Evolutionary conservation across 2,329 filamentous ascomycete genomes (phyloP), one percentile per base, ranked within the genome.

Genomic region (Penicillium decumbens): DNA sequence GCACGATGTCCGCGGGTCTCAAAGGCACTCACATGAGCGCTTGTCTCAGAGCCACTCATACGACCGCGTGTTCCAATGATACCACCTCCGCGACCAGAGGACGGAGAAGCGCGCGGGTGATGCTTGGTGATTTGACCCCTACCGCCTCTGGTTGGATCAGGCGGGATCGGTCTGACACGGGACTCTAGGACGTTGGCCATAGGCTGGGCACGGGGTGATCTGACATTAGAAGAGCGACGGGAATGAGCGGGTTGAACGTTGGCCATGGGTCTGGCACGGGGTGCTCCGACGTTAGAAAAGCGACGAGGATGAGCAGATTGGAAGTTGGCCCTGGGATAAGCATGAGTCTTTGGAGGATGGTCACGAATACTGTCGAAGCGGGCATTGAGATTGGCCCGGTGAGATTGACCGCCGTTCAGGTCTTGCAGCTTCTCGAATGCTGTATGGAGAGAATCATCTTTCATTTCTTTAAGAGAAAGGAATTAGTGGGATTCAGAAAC

Each of bases 321-420:
- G 15, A 7, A 9, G 4, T 18, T 12, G 3, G 33, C 15, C 9
- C 15, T 20, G 15, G 33, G 18, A 5, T 37, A 10, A 5, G 8
- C 15, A 37, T 15, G 18, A 12, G 33, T 8, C 8, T 23, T 37
- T 37, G 15, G 7, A 12, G 8, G 15, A 3, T 3, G 3, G 6
- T 20, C 18, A 5, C 33, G 33, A 18, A 6, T 37, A 29, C 10
- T 13, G 3, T 29, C 28, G 28, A 29, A 29, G 10, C 18, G 33
- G 18, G 60, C 57, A 41, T 37, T 59, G 6, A 71, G 58, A 6
- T 57, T 47, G 15, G 61, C 56, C 45, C 71, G 66, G 53, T 74
- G 72, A 23, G 52, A 68, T 39, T 74, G 71, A 9, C 72, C 72
- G 39, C 68, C 51, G 40, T 68, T 58, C 3, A 74, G 47, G 13